Conservation (phyloP, 257 asterid species). For the Nyctanthes arbortristis region DNA sequence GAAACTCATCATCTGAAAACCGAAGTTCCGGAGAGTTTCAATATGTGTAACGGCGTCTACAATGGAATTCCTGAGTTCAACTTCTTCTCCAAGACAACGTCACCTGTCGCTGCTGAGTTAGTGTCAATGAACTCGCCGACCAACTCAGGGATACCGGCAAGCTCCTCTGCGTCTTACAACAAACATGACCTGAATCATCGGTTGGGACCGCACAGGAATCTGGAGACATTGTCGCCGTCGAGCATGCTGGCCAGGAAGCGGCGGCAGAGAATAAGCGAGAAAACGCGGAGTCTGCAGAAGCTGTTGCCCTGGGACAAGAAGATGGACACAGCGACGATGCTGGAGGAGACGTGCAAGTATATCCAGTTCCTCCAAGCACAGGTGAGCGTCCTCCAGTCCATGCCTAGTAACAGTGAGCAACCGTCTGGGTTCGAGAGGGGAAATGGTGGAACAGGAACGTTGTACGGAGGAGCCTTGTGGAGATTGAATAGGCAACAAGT, state of each 20-base stretch:
- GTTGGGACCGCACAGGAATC: constrained; percentile 3
- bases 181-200: too few relatives aligned
- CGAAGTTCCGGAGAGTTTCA: constrained; percentile 26
- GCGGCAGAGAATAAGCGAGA: constrained; percentile 54
- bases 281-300: constrained; percentile 46
- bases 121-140: constrained; percentile 15
- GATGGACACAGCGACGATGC: constrained; percentile 70
- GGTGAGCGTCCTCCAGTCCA: constrained; percentile 52
- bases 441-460: neutral
- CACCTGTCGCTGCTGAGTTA: constrained; percentile 16
- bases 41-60: constrained; percentile 16
- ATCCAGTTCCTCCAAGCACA: constrained; percentile 79
- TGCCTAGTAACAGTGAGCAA: constrained; percentile 43
- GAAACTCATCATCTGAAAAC: constrained; percentile 27
- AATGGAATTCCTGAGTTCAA: constrained; percentile 31
- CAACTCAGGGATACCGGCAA: neutral
- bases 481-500: constrained; percentile 66
- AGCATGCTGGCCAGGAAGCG: constrained; percentile 10
- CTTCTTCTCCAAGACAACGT: constrained; percentile 31
- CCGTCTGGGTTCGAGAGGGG: neutral
- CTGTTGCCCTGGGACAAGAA: constrained; percentile 59
- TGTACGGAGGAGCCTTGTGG: constrained; percentile 36
- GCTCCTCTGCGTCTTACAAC: too few relatives aligned
- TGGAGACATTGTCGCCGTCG: constrained; percentile 6
- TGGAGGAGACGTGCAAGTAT: constrained; percentile 78